Conservation (phyloP, 2,329 filamentous ascomycete species). For the Colletotrichum lupini region DNA sequence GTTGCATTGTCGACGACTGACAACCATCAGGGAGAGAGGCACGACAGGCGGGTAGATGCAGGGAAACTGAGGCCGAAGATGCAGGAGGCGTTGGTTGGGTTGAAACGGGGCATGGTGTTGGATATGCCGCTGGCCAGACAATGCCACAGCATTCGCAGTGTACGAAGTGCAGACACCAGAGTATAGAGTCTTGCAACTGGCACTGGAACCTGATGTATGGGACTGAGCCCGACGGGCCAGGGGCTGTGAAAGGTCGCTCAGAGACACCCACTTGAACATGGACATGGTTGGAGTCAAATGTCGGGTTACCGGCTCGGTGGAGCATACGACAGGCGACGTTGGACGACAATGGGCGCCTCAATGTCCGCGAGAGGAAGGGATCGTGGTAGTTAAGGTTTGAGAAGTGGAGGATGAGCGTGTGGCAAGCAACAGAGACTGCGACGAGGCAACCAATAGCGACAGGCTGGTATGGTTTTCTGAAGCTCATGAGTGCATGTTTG, state of each 20-base stretch:
- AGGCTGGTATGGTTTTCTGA: not conserved
- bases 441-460: not conserved
- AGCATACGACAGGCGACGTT: not conserved
- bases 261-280: conserved; percentile 11
- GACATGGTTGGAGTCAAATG: conserved; percentile 21
- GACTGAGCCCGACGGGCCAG: conserved; percentile 2
- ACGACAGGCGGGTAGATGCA: conserved; percentile 19
- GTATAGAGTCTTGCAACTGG: not conserved
- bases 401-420: not conserved
- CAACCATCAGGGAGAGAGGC: conserved; percentile 15
- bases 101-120: conserved; percentile 14
- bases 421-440: not conserved
- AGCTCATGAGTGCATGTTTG: not conserved
- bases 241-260: not conserved
- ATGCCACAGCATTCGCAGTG: not conserved
- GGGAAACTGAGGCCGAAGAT: conserved; percentile 12
- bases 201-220: not conserved
- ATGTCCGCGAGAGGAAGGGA: conserved; percentile 17
- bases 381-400: conserved; percentile 6
- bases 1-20: conserved; percentile 1
- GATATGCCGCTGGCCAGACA: not conserved
- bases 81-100: conserved; percentile 21
- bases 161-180: too few relatives aligned
- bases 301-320: conserved; percentile 23
- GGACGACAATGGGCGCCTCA: not conserved